phyloP scores from a whole-genome alignment of 768 basidiomycete species.

The Naganishia friedmannii region DNA sequence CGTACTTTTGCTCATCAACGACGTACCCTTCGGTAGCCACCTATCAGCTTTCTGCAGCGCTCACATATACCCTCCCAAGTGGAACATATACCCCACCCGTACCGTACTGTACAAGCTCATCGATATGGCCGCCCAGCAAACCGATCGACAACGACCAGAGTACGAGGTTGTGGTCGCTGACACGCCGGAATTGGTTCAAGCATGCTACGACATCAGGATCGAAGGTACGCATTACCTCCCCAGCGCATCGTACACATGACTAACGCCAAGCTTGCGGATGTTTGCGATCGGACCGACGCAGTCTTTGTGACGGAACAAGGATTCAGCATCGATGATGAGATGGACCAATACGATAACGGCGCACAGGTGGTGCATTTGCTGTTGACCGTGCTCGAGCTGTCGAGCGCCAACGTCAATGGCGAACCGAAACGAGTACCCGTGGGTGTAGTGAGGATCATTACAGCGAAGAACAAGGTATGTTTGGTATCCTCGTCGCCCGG shows the following conservation, averaged over 20 bases:
- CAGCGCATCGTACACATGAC: too few species aligned
- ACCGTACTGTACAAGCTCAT: too few species aligned
- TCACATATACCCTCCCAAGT: background rate
- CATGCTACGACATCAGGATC: slow-evolving; percentile 47
- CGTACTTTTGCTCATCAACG: too few species aligned
- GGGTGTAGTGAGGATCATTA: slow-evolving; percentile 28
- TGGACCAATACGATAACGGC: slow-evolving; percentile 46
- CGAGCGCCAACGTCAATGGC: background rate
- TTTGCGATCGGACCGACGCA: background rate
- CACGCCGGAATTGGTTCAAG: slow-evolving; percentile 26
- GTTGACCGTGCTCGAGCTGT: slow-evolving; percentile 29
- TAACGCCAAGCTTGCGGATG: too few species aligned
- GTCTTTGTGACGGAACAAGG: slow-evolving; percentile 38
- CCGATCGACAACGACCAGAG: background rate
- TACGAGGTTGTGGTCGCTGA: slow-evolving; percentile 20
- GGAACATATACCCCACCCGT: background rate
- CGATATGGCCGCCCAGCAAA: background rate
- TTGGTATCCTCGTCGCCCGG: background rate
- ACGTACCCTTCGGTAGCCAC: too few species aligned
- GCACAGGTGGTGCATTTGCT: slow-evolving; percentile 40
- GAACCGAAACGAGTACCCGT: slow-evolving; percentile 20
- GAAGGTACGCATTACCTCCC: slow-evolving; percentile 40
- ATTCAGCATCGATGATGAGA: slow-evolving; percentile 44
- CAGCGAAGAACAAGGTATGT: slow-evolving; percentile 27
- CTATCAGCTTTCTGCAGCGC: too few species aligned